Evolutionary conservation across 352 stramenopile genomes (phyloP), one percentile per base, ranked within the genome.

Genomic region (Phytophthora tubulina): DNA sequence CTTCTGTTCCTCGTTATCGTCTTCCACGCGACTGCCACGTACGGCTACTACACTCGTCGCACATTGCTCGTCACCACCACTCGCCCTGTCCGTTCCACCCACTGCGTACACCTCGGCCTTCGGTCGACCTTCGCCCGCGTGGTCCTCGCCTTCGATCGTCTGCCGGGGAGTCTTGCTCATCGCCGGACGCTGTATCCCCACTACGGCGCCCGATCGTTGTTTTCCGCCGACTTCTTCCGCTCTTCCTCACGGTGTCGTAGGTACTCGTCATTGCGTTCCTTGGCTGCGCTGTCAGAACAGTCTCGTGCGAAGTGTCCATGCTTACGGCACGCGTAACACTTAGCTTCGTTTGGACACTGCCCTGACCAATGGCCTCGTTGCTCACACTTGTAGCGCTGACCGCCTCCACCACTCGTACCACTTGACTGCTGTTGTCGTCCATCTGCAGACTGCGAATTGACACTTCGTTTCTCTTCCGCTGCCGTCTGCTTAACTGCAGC

Each of bases 291-390:
- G 32, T 59, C 35, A 6, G 35, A n/a, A 17, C 52, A 49, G 3
- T 59, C 52, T 35, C 35, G 30, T 1, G 52, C 52, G 35, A 59
- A 59, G 36, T 61, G 53, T 41, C 53, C 53, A 35, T n/a, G n/a
- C n/a, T 4, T 9, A n/a, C 38, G 9, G 15, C 38, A 44, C 38
- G 38, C 38, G 15, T 14, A 44, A 44, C 38, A 44, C 8, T 13
- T 44, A 9, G 38, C 9, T 13, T 44, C 8, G 4, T 44, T 13
- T 2, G 38, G 4, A 13, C 38, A 44, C 15, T 44, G 38, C 8
- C 9, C 11, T 44, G 38, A 44, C 38, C 38, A 44, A 13, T 44
- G 38, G 4, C 38, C 8, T 14, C 8, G 4, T 13, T 44, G 4
- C 15, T 13, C 38, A 13, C 38, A 44, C 3, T 44, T 9, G 8